Conservation (phyloP, 768 basidiomycete genomes). For the Udeniomyces megalosporus region DNA sequence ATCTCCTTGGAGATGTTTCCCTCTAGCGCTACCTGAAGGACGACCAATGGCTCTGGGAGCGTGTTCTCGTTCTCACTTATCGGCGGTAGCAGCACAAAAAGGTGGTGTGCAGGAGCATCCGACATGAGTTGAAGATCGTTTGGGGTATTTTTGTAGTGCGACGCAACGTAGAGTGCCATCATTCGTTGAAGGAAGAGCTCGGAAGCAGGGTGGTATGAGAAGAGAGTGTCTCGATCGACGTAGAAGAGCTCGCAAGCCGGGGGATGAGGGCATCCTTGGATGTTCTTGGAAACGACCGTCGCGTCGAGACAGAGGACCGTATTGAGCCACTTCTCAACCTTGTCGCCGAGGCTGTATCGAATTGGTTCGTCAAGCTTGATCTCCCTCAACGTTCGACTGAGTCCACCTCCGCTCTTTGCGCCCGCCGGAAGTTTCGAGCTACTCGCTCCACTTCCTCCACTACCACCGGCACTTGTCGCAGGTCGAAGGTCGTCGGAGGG, state of each 20-base stretch:
- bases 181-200: slow-evolving; percentile 94
- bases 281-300: slow-evolving; percentile 38
- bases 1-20: slow-evolving; percentile 73
- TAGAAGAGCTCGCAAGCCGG: slow-evolving; percentile 87
- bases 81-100: slow-evolving; percentile 89
- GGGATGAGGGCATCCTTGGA: slow-evolving; percentile 74
- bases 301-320: slow-evolving; percentile 78
- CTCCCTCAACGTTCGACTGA: slow-evolving; percentile 57
- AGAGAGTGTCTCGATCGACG: slow-evolving; percentile 86
- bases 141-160: slow-evolving; percentile 97
- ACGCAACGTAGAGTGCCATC: slow-evolving; percentile 95
- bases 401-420: not conserved
- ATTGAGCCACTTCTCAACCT: slow-evolving; percentile 90
- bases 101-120: slow-evolving; percentile 90
- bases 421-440: not conserved
- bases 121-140: slow-evolving; percentile 96
- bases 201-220: slow-evolving; percentile 93
- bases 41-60: slow-evolving; percentile 86
- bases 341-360: slow-evolving; percentile 71
- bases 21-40: slow-evolving; percentile 75
- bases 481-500: slow-evolving; percentile 10
- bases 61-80: slow-evolving; percentile 67
- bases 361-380: slow-evolving; percentile 92
- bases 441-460: no score
- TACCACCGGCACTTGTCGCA: not conserved